These are phyloP conservation scores for Chlorencoelia australis DNA, from an alignment of 2,329 filamentous ascomycete species.

Conservation along the genomic window DNA sequence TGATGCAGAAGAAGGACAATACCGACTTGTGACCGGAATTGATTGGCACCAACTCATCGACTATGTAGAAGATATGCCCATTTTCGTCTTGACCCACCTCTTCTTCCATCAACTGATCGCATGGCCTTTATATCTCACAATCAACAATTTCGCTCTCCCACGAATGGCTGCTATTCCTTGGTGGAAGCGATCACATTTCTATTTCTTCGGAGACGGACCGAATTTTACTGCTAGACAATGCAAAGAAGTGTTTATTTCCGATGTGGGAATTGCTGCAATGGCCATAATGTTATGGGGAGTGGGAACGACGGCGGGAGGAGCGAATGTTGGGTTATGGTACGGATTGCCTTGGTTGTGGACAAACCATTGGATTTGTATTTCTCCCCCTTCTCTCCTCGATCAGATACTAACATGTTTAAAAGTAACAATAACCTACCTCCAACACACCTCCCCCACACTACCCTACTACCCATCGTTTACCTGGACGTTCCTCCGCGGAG, in stretches of 20 bases:
- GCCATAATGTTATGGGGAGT: conserved; percentile 31
- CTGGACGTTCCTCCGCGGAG: conserved; percentile 53
- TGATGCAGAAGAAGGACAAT: no score
- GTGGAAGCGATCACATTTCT: conserved; percentile 29
- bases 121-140: conserved; percentile 51
- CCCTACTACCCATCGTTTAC: conserved; percentile 47
- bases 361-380: conserved; percentile 54
- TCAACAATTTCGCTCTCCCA: conserved; percentile 34
- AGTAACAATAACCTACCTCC: conserved; percentile 68
- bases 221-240: conserved; percentile 49
- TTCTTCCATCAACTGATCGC: conserved; percentile 52
- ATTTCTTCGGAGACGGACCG: conserved; percentile 49
- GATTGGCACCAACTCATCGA: conserved; percentile 22
- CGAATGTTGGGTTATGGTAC: conserved; percentile 51
- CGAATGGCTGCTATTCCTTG: conserved; percentile 15
- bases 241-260: conserved; percentile 45
- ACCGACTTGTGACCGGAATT: background rate
- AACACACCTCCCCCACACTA: conserved; percentile 52
- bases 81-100: conserved; percentile 42
- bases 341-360: conserved; percentile 58
- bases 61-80: conserved; percentile 51
- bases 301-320: conserved; percentile 39
- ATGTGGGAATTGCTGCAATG: conserved; percentile 43
- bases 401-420: conserved; percentile 16
- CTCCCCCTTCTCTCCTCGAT: background rate